Base-by-base conservation (phyloP, 495 filamentous ascomycete genomes). In the Cercophora newfieldiana region DNA sequence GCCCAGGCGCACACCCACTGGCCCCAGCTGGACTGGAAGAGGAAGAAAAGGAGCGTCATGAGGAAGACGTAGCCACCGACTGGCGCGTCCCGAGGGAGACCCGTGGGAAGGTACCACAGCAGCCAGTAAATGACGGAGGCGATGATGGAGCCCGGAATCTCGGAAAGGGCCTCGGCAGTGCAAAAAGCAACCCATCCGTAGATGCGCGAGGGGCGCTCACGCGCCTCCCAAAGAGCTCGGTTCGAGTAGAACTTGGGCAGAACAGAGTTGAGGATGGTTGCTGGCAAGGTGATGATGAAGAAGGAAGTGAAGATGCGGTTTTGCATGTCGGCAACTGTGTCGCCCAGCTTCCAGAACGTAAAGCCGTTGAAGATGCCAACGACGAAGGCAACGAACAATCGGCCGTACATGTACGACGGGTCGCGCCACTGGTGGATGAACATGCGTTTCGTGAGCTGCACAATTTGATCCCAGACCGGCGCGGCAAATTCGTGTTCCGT, bases 1-100 rank as follows among this genome's bases (percentile, higher is more conserved):
- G 92, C 89, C 77, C 92, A 91, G 4, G 91, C 89, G 71, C 88
- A 89, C 68, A 94, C 91, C 89, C 90, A 93, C 71, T 95, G 91
- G 25, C 91, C 91, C 90, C 90, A 93, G 64, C 83, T 87, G 6
- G 85, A 83, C 67, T 87, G 82, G 83, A 94, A 94, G 29, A 94
- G 77, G 83, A 89, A 91, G 79, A 94, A 94, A 0, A 95, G 83
- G 70, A 96, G 78, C 1, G 86, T 87, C 88, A 96, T 92, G 21
- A 96, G 78, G 81, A 90, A 97, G 51, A 91, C 88, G 73, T 96
- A 96, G 50, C 94, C 91, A 0, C 91, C 86, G 0, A 82, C 83
- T 2, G 83, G 80, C 8, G 84, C 82, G 63, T 90, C 86, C 0
- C 77, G 80, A 0, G 91, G 89, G 12, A 95, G 76, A 0, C 93